Percentiles rank a stretch among this genome's conserved stretches.
These are phyloP conservation scores for Botryotinia globosa DNA, from an alignment of 2,329 filamentous ascomycete genomes.

Conservation along the genomic window DNA sequence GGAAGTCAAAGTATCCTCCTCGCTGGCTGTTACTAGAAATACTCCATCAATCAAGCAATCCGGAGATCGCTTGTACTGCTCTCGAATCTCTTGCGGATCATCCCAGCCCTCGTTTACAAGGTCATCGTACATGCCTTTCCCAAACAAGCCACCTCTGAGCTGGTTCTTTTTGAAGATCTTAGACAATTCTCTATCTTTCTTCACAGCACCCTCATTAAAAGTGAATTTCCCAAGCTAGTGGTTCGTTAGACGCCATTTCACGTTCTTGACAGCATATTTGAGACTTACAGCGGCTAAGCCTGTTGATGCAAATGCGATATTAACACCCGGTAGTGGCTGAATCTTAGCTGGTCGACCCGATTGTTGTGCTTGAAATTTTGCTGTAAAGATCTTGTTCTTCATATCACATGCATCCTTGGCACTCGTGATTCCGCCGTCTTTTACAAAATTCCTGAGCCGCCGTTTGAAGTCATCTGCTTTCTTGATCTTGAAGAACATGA, in stretches of 20 bases:
- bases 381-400: background rate
- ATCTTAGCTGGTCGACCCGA: background rate
- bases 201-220: background rate
- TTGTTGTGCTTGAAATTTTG: background rate
- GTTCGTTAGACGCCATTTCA: background rate
- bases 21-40: background rate
- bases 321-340: constrained; percentile 3
- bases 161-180: background rate
- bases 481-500: constrained; percentile 9
- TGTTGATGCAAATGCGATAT: background rate
- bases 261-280: background rate
- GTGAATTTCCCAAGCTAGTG: background rate
- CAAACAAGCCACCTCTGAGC: constrained; percentile 4
- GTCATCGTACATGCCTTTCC: constrained; percentile 8
- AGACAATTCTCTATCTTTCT: background rate
- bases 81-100: constrained; percentile 6
- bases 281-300: constrained; percentile 6
- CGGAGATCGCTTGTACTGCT: background rate
- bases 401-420: constrained; percentile 7
- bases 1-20: background rate
- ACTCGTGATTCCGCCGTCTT: background rate
- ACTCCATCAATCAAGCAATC: constrained; percentile 5
- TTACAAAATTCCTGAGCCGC: background rate
- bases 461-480: constrained; percentile 5
- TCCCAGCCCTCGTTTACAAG: constrained; percentile 7